phyloP scores from a whole-genome alignment of 306 rosid genomes.

The Quercus alba region DNA sequence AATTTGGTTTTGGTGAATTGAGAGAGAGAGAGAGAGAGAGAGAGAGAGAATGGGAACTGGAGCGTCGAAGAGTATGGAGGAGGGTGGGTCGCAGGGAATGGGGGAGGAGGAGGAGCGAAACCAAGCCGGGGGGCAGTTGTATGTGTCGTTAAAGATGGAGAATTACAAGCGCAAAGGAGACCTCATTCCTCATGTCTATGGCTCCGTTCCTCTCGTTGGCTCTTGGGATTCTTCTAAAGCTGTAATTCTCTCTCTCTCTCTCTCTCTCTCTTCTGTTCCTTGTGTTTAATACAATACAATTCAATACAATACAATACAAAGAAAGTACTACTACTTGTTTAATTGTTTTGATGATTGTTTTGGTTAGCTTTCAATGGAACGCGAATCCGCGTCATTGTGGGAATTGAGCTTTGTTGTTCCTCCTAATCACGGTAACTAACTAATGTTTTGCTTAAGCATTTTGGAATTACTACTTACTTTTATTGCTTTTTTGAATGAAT shows the following conservation, averaged over 20 bases:
- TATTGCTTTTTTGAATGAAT: background rate
- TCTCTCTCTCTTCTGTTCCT: background rate
- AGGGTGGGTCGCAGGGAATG: conserved; percentile 43
- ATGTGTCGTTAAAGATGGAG: conserved; percentile 92
- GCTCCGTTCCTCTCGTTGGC: conserved; percentile 87
- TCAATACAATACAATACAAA: no score
- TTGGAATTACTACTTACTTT: background rate
- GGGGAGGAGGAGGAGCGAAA: conserved; percentile 51
- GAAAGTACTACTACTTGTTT: background rate
- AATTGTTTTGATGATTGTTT: background rate
- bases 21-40: background rate
- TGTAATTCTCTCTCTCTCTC: conserved; percentile 31
- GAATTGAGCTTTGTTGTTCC: conserved; percentile 98
- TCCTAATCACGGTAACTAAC: conserved; percentile 88
- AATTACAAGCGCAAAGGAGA: conserved; percentile 70
- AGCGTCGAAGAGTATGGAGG: conserved; percentile 56
- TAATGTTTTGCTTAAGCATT: background rate
- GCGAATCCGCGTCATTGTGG: conserved; percentile 97
- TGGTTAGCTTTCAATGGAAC: conserved; percentile 77
- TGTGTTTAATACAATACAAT: background rate
- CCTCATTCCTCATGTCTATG: conserved; percentile 86
- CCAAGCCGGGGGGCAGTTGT: conserved; percentile 81
- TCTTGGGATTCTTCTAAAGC: conserved; percentile 95
- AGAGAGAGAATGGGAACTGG: conserved; percentile 63
- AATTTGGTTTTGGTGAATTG: background rate